Base-by-base conservation (phyloP, 2,329 filamentous ascomycete genomes). In the Corinectria fuckeliana region DNA sequence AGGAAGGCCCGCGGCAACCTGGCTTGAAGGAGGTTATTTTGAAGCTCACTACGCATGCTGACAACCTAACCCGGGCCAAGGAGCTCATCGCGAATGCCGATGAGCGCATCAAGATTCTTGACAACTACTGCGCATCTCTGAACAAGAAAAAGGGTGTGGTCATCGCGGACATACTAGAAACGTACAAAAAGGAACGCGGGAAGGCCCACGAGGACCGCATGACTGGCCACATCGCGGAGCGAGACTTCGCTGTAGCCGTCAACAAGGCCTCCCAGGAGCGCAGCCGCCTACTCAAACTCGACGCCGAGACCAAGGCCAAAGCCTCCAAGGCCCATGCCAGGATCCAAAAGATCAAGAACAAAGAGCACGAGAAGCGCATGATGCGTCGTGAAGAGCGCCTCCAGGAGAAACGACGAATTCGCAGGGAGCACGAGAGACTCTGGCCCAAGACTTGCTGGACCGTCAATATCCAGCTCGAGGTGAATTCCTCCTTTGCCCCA, bases 401-500 rank as follows among this genome's bases (percentile, higher is more conserved):
- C 2, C 77, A 77, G 55, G 82, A 85, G 65, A 81, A 80, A 65
- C 34, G 56, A 7, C 77, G 81, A 32, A 66, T 83, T 51, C 78
- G 75, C 26, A 23, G 49, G 13, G 81, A 85, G 64, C 72, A 77
- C 45, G 71, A 78, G 32, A 71, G 70, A 3, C 83, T 82, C 67
- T 85, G 82, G 83, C 80, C 82, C 4, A 79, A 78, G 50, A 75
- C 75, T 32, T 80, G 78, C 65, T 85, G 83, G 68, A 73, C 75
- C 2, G 74, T 85, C 39, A 81, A 77, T 18, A 80, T 86, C 68
- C 81, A 76, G n/a, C 75, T 86, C 21, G 82, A 85, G 44, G 77
- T 76, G 16, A 69, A 74, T 32, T 30, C 56, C 6, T 72, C 53
- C 21, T 72, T 76, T 44, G 82, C 81, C 0, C 79, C 80, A 1